These are phyloP conservation scores for Pichia sp. DNA, from an alignment of 1,139 yeast species.

Conservation along the genomic window DNA sequence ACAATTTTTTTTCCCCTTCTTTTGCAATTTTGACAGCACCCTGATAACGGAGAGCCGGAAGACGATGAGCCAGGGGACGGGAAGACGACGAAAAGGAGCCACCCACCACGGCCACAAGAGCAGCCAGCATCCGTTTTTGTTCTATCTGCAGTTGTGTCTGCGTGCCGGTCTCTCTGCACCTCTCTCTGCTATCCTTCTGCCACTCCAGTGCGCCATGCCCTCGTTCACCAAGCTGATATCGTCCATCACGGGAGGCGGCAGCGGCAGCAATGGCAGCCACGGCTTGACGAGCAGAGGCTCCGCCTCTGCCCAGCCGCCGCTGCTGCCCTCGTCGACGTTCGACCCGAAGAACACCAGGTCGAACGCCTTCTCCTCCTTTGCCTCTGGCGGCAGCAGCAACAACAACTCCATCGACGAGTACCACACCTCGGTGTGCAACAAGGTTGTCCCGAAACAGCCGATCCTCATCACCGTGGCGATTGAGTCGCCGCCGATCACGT, in stretches of 20 bases:
- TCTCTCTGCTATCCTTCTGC: neutral
- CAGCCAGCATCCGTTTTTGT: neutral
- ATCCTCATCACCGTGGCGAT: slow-evolving; percentile 55
- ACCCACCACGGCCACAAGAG: neutral
- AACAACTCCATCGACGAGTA: slow-evolving; percentile 20
- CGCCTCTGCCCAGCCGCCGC: neutral
- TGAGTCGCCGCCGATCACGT: slow-evolving; percentile 86
- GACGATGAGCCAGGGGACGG: neutral
- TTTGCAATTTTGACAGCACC: neutral
- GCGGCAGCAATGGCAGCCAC: neutral
- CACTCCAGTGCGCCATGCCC: neutral
- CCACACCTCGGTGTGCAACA: slow-evolving; percentile 26
- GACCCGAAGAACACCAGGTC: neutral
- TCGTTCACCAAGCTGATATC: slow-evolving; percentile 1
- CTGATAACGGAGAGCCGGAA: neutral
- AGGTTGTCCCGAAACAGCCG: slow-evolving; percentile 30
- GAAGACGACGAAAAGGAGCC: slow-evolving; percentile 17
- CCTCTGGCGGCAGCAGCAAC: neutral
- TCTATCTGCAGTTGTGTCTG: neutral
- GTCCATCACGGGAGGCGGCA: slow-evolving; percentile 1
- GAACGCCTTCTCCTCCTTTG: neutral
- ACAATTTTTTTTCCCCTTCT: neutral
- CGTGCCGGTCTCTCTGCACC: neutral
- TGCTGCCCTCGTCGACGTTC: neutral
- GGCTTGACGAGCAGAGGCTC: neutral